Conservation (phyloP, 164 flowering plant species). For the Aristolochia contorta region DNA sequence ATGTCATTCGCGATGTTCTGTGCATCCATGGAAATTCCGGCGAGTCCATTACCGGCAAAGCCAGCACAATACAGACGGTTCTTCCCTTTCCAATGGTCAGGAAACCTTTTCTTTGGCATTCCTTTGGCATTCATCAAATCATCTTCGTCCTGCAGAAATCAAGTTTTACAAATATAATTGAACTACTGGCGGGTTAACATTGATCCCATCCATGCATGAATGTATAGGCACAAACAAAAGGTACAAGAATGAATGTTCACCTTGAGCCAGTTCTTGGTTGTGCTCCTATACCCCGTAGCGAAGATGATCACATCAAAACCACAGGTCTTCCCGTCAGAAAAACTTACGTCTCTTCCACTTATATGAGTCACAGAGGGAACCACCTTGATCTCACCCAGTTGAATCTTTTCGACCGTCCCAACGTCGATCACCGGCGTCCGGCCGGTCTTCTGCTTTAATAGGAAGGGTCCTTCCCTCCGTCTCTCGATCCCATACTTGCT, state of each 20-base stretch:
- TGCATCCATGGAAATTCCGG: slow-evolving; percentile 43
- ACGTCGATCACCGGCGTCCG: slow-evolving; percentile 29
- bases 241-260: not conserved
- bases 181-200: not conserved
- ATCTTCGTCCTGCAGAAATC: slow-evolving; percentile 36
- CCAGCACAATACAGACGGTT: slow-evolving; percentile 62
- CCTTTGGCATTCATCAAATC: slow-evolving; percentile 45
- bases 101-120: slow-evolving; percentile 30
- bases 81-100: slow-evolving; percentile 60
- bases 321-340: not conserved
- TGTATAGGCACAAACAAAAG: no score
- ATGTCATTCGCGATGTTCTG: slow-evolving; percentile 47
- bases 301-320: not conserved
- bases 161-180: not conserved
- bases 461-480: slow-evolving; percentile 34
- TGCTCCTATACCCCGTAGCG: not conserved
- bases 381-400: slow-evolving; percentile 34
- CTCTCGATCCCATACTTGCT: slow-evolving; percentile 24
- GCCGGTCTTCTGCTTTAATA: slow-evolving; percentile 21
- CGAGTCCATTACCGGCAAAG: slow-evolving; percentile 41
- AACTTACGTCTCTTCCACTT: not conserved
- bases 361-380: not conserved
- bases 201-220: no score
- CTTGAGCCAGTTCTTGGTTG: not conserved
- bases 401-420: slow-evolving; percentile 30